Evolutionary conservation across 2,329 filamentous ascomycete species (phyloP).

Genomic region (Colletotrichum caudatum): DNA sequence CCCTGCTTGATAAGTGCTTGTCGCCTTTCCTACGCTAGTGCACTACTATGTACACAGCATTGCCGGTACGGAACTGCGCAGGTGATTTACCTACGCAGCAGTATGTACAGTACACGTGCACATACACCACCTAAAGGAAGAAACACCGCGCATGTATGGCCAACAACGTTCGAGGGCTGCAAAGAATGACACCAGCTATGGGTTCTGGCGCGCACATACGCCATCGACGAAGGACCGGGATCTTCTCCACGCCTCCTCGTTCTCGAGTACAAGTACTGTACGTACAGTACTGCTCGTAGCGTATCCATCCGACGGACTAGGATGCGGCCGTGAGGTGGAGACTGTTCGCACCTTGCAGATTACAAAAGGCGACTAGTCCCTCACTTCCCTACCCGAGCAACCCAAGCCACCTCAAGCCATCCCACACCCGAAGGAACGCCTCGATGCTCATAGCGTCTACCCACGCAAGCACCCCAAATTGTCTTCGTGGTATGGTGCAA

Average conservation of each 20-base stretch:
- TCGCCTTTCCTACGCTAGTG: not conserved
- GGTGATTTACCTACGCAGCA: not conserved
- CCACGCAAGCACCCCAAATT: not conserved
- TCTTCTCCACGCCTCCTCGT: not conserved
- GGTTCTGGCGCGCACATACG: conserved; percentile 1
- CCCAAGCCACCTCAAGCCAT: conserved; percentile 11
- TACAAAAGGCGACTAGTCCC: not conserved
- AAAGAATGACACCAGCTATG: conserved; percentile 13
- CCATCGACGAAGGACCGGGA: not conserved
- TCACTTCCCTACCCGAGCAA: conserved; percentile 10
- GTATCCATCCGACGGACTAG: not conserved
- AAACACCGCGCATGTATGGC: too few species aligned
- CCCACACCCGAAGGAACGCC: conserved; percentile 3
- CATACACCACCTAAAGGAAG: not conserved
- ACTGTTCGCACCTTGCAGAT: conserved; percentile 17
- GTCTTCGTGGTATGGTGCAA: not conserved
- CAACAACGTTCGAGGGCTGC: conserved; percentile 13
- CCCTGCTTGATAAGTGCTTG: conserved; percentile 28
- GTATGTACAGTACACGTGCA: not conserved
- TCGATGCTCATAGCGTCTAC: conserved; percentile 8
- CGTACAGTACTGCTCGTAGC: not conserved
- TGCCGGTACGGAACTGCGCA: not conserved
- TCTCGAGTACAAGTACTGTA: not conserved
- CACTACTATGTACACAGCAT: not conserved
- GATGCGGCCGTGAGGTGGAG: conserved; percentile 7